A percentile compares a stretch with the other conserved stretches of the same genome.
phyloP scores from a whole-genome alignment of 2,329 filamentous ascomycete genomes.

The Microcyclospora tardicrescens region DNA sequence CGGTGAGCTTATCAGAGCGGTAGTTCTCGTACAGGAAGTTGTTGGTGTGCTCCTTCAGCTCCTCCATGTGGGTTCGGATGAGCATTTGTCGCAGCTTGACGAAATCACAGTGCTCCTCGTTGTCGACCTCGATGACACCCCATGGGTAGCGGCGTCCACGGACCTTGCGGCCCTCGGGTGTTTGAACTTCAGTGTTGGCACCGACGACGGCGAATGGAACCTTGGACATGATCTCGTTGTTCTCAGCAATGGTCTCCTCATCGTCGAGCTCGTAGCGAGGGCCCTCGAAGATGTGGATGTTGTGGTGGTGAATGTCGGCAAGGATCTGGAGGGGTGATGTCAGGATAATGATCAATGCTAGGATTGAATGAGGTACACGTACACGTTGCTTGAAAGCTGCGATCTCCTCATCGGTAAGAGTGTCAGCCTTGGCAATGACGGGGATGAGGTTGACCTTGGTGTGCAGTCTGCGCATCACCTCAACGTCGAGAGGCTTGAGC shows the following conservation, averaged over 20 bases:
- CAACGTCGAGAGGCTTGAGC: constrained; percentile 94
- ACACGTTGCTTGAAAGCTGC: constrained; percentile 89
- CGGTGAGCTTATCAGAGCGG: constrained; percentile 96
- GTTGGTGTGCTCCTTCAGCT: constrained; percentile 99
- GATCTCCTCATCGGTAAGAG: constrained; percentile 94
- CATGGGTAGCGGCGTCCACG: constrained; percentile 93
- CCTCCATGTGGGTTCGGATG: constrained; percentile 99
- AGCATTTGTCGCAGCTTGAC: constrained; percentile 99
- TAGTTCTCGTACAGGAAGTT: constrained; percentile 99
- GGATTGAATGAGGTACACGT: constrained; percentile 31
- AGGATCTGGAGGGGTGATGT: constrained; percentile 56
- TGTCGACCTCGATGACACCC: constrained; percentile 98
- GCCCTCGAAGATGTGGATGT: constrained; percentile 97
- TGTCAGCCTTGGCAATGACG: constrained; percentile 97
- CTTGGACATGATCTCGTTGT: constrained; percentile 99
- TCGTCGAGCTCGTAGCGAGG: constrained; percentile 97
- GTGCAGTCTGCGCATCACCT: constrained; percentile 98
- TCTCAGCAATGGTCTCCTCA: constrained; percentile 98
- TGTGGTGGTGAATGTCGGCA: constrained; percentile 90
- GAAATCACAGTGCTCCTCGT: constrained; percentile 99
- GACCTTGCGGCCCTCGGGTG: constrained; percentile 84
- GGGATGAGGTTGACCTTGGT: constrained; percentile 99
- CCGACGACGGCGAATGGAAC: constrained; percentile 97
- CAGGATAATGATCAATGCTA: constrained; percentile 3
- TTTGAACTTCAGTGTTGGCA: constrained; percentile 87